These are phyloP conservation scores for Russula foetens DNA, from an alignment of 768 basidiomycete species.

Conservation along the genomic window DNA sequence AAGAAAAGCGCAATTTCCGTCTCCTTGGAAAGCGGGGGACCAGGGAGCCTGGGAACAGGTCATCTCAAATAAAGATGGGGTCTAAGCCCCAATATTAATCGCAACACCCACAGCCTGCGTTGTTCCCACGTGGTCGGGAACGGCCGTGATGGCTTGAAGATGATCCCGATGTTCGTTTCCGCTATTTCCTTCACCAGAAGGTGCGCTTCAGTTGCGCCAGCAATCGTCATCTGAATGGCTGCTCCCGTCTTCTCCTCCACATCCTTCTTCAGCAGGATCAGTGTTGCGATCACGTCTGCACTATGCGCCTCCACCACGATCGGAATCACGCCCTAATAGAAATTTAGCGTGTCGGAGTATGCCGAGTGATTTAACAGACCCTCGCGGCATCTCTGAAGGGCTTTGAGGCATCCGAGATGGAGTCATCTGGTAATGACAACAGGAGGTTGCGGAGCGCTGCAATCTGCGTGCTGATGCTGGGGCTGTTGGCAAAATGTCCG, in stretches of 20 bases:
- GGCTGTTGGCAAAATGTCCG: slow-evolving; percentile 32
- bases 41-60: slow-evolving; percentile 45
- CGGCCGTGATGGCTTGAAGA: slow-evolving; percentile 56
- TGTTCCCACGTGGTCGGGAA: slow-evolving; percentile 70
- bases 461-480: slow-evolving; percentile 63
- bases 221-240: slow-evolving; percentile 41
- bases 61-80: neutral
- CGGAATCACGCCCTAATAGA: slow-evolving; percentile 42
- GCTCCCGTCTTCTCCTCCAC: slow-evolving; percentile 38
- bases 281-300: slow-evolving; percentile 60
- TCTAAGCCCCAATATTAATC: neutral
- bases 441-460: slow-evolving; percentile 49
- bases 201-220: slow-evolving; percentile 61
- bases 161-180: slow-evolving; percentile 58
- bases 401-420: slow-evolving; percentile 33
- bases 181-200: slow-evolving; percentile 67
- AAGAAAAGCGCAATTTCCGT: slow-evolving; percentile 55
- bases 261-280: slow-evolving; percentile 58
- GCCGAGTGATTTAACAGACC: slow-evolving; percentile 27
- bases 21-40: slow-evolving; percentile 60
- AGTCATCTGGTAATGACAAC: slow-evolving; percentile 22
- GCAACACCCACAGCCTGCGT: slow-evolving; percentile 45
- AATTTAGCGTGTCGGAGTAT: neutral
- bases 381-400: slow-evolving; percentile 38
- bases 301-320: slow-evolving; percentile 55